Base-by-base conservation (phyloP, 148 eudicot species). In the Camellia sinensis region DNA sequence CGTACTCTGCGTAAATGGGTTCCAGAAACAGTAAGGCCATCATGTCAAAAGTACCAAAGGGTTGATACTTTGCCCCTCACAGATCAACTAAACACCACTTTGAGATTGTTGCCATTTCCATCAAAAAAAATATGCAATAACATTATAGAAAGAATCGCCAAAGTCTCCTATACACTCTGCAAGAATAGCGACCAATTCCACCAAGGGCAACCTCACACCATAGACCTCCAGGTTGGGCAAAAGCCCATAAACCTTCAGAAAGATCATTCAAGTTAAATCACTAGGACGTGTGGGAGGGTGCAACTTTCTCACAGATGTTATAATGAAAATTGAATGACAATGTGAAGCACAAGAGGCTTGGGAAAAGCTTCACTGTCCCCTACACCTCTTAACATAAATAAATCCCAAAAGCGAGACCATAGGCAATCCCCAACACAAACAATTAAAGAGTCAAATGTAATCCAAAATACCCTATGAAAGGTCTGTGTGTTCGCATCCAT, bases 191-290 rank as follows among this genome's bases (percentile, higher is more conserved):
- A 90, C 88, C 92, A 90, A 88, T 85, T 87, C 92, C 94, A 91
- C 90, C 94, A 88, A 84, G 92, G 94, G 91, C 89, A 89, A 89
- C 92, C 83, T 88, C 94, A 84, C 94, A 91, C 92, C 94, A 91
- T 76, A 89, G 92, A 87, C 91, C 94, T 83, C 90, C 94, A 88
- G 91, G 91, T 87, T 85, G 89, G 92, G 94, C 92, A 91, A 89
- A 86, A 81, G 88, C 94, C 92, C 86, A 86, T 82, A 83, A 91
- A 91, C 94, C 94, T 91, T 91, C 94, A 91, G 86, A 87, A 91
- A 91, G 89, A 91, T 74, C 90, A 91, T 88, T 85, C 87, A 87
- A 88, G 91, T 88, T 91, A 91, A 89, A 85, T 86, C 79, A 86
- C 69, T 78, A 75, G 77, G 78, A 86, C 88, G 88, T 83, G 80